Conservation (phyloP, 1,284 basidiomycete species). For the Cryptococcus sp. region DNA sequence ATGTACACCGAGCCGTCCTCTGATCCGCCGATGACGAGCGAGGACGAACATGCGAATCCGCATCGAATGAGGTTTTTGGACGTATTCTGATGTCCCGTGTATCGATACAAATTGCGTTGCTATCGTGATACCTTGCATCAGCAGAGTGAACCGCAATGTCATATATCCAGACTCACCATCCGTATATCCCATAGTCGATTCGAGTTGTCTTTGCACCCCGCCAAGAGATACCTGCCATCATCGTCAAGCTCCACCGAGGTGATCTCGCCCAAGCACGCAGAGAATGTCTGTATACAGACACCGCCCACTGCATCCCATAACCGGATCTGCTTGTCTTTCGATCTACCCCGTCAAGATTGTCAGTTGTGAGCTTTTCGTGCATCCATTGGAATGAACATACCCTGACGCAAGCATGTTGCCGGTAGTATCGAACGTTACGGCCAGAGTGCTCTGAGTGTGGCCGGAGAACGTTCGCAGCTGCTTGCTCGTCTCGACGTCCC, state of each 20-base stretch:
- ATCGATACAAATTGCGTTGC: slow-evolving; percentile 54
- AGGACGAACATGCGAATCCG: slow-evolving; percentile 51
- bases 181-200: slow-evolving; percentile 52
- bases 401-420: slow-evolving; percentile 56
- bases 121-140: slow-evolving; percentile 11
- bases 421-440: slow-evolving; percentile 54
- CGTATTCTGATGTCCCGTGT: slow-evolving; percentile 58
- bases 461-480: slow-evolving; percentile 57
- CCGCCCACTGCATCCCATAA: slow-evolving; percentile 58
- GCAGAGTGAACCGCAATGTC: not conserved
- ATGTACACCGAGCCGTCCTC: slow-evolving; percentile 53
- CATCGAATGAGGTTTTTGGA: slow-evolving; percentile 57
- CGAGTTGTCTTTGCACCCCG: slow-evolving; percentile 57
- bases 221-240: slow-evolving; percentile 54
- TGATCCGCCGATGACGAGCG: slow-evolving; percentile 53
- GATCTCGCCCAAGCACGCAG: slow-evolving; percentile 56
- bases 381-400: slow-evolving; percentile 16
- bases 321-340: slow-evolving; percentile 56
- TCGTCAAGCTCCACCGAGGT: slow-evolving; percentile 56
- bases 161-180: slow-evolving; percentile 45
- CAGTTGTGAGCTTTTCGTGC: no score
- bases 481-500: slow-evolving; percentile 54
- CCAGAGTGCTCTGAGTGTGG: slow-evolving; percentile 54
- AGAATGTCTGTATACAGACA: slow-evolving; percentile 53
- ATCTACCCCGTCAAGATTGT: slow-evolving; percentile 17